Conservation (phyloP, 1,284 basidiomycete species). For the Ceratobasidium theobromae region DNA sequence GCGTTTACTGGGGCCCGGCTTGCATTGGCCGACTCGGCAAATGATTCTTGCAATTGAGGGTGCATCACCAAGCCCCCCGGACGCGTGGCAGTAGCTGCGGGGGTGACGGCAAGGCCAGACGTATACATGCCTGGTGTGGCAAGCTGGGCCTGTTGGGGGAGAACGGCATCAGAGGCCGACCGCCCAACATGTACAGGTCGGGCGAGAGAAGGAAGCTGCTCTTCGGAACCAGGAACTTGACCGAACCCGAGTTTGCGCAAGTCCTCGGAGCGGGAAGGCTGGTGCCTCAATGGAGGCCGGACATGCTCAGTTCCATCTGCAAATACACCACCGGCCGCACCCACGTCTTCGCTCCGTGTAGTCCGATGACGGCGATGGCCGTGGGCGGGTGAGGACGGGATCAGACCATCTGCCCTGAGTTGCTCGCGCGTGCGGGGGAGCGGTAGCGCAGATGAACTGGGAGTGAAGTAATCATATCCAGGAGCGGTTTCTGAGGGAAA, state of each 20-base stretch:
- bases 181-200: conserved; percentile 25
- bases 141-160: conserved; percentile 8
- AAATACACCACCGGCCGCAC: not conserved
- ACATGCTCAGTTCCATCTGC: conserved; percentile 16
- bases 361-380: conserved; percentile 10
- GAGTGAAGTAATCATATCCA: not conserved
- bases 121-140: conserved; percentile 20
- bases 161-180: conserved; percentile 17
- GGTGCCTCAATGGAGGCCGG: conserved; percentile 6
- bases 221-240: not conserved
- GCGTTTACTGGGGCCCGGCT: conserved; percentile 24
- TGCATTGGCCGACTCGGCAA: conserved; percentile 29
- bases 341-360: conserved; percentile 18
- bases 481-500: not conserved
- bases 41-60: conserved; percentile 29
- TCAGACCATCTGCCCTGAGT: conserved; percentile 18
- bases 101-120: conserved; percentile 16
- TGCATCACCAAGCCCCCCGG: conserved; percentile 4
- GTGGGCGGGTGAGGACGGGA: not conserved
- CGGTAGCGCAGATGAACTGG: not conserved
- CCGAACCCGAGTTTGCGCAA: conserved; percentile 18
- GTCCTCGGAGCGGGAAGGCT: conserved; percentile 10
- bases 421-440: conserved; percentile 1
- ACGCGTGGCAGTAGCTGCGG: too few relatives aligned
- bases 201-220: not conserved